These are phyloP conservation scores for Wickerhamiella galacta DNA, from an alignment of 805 yeast species.

Conservation along the genomic window DNA sequence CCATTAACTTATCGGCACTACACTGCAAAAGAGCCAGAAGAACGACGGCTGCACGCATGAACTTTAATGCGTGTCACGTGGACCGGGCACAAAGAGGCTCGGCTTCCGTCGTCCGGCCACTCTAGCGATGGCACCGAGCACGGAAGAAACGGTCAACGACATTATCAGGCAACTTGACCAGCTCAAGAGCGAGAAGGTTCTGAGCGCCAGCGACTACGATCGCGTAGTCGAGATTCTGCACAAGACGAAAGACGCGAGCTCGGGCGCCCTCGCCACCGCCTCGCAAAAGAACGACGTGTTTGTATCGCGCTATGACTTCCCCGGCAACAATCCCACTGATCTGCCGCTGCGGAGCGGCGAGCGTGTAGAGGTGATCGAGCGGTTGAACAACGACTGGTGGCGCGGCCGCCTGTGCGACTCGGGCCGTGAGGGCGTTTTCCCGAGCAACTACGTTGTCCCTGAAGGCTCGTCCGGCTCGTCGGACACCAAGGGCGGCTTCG, in stretches of 20 bases:
- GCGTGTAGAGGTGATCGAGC: conserved; percentile 51
- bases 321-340: conserved; percentile 63
- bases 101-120: too few relatives aligned
- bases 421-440: conserved; percentile 68
- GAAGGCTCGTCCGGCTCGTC: too few relatives aligned
- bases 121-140: too few relatives aligned
- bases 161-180: conserved; percentile 69
- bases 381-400: conserved; percentile 80
- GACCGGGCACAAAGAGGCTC: too few relatives aligned
- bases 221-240: conserved; percentile 41
- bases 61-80: not conserved
- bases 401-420: conserved; percentile 38
- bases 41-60: not conserved
- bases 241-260: conserved; percentile 33
- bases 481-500: too few relatives aligned
- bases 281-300: conserved; percentile 21
- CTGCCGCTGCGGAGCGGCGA: conserved; percentile 49
- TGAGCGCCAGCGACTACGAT: conserved; percentile 37
- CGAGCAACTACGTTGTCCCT: conserved; percentile 79
- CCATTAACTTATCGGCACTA: too few relatives aligned
- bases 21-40: too few relatives aligned
- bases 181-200: conserved; percentile 55
- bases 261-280: conserved; percentile 6
- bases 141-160: conserved; percentile 1
- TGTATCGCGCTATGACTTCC: conserved; percentile 61